Percentiles rank a stretch among this genome's conserved stretches.
These are phyloP conservation scores for Ceratobasidium sp. DNA, from an alignment of 1,284 basidiomycete species.

Conservation along the genomic window DNA sequence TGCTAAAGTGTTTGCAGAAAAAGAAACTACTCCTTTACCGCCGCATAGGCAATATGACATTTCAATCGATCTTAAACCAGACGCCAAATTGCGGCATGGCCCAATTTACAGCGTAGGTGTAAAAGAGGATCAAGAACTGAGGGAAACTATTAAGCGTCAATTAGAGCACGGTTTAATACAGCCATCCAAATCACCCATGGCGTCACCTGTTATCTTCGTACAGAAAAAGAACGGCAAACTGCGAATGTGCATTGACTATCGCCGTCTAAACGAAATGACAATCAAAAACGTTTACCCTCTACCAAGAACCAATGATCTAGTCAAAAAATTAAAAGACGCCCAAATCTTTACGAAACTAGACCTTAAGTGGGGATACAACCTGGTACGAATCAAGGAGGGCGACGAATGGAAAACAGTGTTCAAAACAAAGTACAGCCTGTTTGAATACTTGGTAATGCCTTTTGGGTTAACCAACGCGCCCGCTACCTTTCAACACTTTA, in stretches of 20 bases:
- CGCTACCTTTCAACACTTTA: constrained; percentile 31
- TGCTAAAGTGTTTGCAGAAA: not conserved
- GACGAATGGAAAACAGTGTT: no score
- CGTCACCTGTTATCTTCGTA: no score
- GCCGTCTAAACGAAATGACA: no score
- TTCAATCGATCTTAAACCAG: constrained; percentile 6
- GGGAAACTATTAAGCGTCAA: no score
- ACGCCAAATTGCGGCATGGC: no score
- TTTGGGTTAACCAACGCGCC: constrained; percentile 34
- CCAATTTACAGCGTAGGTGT: no score
- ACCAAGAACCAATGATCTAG: not conserved
- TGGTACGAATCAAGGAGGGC: constrained; percentile 51
- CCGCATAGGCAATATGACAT: not conserved
- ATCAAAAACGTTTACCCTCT: no score
- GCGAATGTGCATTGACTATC: no score
- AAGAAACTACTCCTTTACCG: not conserved
- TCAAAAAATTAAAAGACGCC: not conserved
- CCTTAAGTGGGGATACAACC: constrained; percentile 8
- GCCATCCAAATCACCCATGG: no score
- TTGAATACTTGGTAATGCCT: constrained; percentile 38
- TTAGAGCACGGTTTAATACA: no score
- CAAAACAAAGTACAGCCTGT: constrained; percentile 24
- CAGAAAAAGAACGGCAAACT: no score
- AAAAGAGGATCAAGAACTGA: no score
- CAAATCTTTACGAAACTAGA: constrained; percentile 8